These are phyloP conservation scores for Fraxinus angustifolia DNA, from an alignment of 305 asterid genomes.

Conservation along the genomic window DNA sequence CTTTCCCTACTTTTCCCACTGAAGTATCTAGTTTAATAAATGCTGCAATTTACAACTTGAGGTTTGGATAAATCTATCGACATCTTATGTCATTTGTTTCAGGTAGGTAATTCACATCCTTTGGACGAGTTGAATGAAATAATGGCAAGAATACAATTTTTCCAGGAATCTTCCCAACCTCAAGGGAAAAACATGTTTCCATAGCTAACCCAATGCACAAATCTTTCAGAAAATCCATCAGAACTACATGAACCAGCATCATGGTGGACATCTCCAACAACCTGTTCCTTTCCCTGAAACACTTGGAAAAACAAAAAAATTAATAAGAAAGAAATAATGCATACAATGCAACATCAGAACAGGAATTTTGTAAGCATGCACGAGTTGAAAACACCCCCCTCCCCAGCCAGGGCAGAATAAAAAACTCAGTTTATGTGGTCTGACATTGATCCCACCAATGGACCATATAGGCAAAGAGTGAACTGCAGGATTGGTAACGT, in stretches of 20 bases:
- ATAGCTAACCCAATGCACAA: conserved; percentile 59
- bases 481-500: neutral
- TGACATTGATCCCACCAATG: neutral
- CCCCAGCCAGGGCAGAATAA: neutral
- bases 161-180: conserved; percentile 15
- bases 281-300: conserved; percentile 50
- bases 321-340: neutral
- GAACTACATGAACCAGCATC: conserved; percentile 22
- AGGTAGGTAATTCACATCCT: conserved; percentile 45
- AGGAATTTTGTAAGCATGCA: neutral
- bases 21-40: conserved; percentile 8
- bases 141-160: conserved; percentile 14
- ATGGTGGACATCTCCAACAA: neutral
- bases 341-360: neutral
- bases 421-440: neutral
- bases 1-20: neutral
- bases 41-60: conserved; percentile 44
- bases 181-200: conserved; percentile 53
- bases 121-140: conserved; percentile 43
- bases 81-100: conserved; percentile 17
- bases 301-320: neutral
- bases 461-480: neutral
- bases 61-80: conserved; percentile 19
- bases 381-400: neutral
- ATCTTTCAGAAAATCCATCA: conserved; percentile 52